Evolutionary conservation across 805 yeast genomes (phyloP).

Genomic region (Starmerella vitae): DNA sequence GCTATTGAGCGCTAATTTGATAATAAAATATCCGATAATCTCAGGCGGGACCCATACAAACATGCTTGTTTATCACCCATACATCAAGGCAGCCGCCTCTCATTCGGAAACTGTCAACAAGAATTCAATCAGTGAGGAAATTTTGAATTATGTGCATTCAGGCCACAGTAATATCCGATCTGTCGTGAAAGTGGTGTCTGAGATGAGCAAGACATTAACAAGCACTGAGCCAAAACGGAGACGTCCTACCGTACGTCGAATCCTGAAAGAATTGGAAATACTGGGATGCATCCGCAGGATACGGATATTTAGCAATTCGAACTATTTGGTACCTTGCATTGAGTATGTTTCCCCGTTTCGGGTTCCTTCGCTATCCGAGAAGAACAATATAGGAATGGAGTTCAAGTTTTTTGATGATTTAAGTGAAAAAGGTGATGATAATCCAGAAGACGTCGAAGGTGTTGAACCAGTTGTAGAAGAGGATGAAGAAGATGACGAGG

Average conservation of each 20-base stretch:
- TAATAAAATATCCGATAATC: conserved; percentile 27
- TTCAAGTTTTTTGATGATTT: background rate
- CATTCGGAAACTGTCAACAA: conserved; percentile 16
- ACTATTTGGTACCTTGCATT: conserved; percentile 25
- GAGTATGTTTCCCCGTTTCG: conserved; percentile 22
- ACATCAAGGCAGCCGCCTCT: background rate
- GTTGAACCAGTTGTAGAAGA: conserved; percentile 25
- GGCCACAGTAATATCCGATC: conserved; percentile 28
- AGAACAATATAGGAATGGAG: too few species aligned
- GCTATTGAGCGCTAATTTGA: conserved; percentile 27
- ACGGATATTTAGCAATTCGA: too few species aligned
- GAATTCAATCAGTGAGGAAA: conserved; percentile 16
- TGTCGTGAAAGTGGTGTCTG: conserved; percentile 30
- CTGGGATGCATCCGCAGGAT: conserved; percentile 24
- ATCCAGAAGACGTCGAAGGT: conserved; percentile 2
- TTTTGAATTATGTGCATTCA: conserved; percentile 22
- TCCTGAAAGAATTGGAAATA: conserved; percentile 22
- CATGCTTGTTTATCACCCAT: conserved; percentile 20
- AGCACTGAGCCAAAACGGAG: conserved; percentile 22
- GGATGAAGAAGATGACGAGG: conserved; percentile 24
- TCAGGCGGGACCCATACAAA: conserved; percentile 26
- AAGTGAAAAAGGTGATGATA: background rate
- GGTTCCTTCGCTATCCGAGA: too few species aligned
- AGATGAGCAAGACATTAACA: conserved; percentile 24
- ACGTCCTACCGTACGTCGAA: conserved; percentile 17